Evolutionary conservation across 495 filamentous ascomycete genomes (phyloP).

Genomic region (Aspergillus panamensis): DNA sequence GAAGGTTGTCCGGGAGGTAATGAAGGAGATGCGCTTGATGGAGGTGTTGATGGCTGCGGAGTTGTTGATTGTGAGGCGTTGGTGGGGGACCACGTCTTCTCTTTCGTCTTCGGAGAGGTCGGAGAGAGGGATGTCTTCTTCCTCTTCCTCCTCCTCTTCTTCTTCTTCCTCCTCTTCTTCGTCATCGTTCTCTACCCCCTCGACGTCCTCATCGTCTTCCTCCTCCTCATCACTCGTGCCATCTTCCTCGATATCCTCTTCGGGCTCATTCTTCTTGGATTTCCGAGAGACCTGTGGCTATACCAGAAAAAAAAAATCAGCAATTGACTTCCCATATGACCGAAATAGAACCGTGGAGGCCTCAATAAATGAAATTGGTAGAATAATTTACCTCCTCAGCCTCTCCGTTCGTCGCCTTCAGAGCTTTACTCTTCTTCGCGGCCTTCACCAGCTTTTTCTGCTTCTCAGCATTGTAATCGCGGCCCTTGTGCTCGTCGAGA

Average conservation of each 20-base stretch:
- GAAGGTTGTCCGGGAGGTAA: constrained; percentile 54
- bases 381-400: constrained; percentile 22
- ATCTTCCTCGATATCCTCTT: constrained; percentile 24
- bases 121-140: constrained; percentile 71
- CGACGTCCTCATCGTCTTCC: constrained; percentile 16
- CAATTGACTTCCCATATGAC: background rate
- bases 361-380: background rate
- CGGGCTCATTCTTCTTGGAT: constrained; percentile 18
- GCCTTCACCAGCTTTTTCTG: constrained; percentile 57
- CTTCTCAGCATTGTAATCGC: constrained; percentile 65
- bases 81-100: constrained; percentile 81
- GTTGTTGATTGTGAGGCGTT: constrained; percentile 97
- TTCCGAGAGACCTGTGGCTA: constrained; percentile 4
- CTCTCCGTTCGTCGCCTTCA: constrained; percentile 38
- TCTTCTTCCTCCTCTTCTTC: constrained; percentile 29
- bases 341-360: background rate
- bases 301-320: background rate
- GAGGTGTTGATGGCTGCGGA: constrained; percentile 74
- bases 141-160: constrained; percentile 44
- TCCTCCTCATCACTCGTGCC: constrained; percentile 30
- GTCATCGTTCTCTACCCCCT: constrained; percentile 29
- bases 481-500: constrained; percentile 62
- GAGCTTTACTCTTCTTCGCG: constrained; percentile 51
- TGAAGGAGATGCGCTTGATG: constrained; percentile 72
- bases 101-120: constrained; percentile 79